phyloP scores from a whole-genome alignment of 1,284 basidiomycete species.

The Leccinum pachyderme region DNA sequence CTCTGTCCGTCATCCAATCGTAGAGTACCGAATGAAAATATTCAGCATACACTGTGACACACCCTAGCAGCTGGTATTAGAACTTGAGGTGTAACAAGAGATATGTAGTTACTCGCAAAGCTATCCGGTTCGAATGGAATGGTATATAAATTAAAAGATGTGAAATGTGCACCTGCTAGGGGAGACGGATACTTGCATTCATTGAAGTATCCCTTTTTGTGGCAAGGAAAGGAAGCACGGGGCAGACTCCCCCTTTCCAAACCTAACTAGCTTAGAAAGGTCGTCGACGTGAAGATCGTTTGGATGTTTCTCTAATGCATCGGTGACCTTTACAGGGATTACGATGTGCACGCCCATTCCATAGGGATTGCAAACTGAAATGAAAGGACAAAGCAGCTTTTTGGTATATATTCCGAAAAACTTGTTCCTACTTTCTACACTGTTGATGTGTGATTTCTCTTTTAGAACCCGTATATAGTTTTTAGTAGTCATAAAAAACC shows the following conservation, averaged over 20 bases:
- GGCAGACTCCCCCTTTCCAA: constrained; percentile 29
- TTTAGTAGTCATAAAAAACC: constrained; percentile 34
- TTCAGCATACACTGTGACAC: constrained; percentile 12
- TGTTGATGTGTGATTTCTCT: too few species aligned
- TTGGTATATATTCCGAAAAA: too few species aligned
- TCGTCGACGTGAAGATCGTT: constrained; percentile 28
- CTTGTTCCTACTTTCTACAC: too few species aligned
- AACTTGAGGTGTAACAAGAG: constrained; percentile 20
- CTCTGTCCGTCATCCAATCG: constrained; percentile 26
- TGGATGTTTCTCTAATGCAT: constrained; percentile 22
- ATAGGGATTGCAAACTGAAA: constrained; percentile 21
- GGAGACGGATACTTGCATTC: constrained; percentile 20
- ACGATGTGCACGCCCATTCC: constrained; percentile 30
- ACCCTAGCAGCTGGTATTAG: constrained; percentile 10
- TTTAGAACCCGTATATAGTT: neutral
- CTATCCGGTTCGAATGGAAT: constrained; percentile 18
- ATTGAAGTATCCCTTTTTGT: constrained; percentile 34
- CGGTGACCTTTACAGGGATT: constrained; percentile 23
- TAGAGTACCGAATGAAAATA: constrained; percentile 19
- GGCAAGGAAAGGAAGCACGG: constrained; percentile 33
- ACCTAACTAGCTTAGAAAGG: constrained; percentile 19
- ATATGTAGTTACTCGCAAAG: constrained; percentile 32
- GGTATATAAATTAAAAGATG: neutral
- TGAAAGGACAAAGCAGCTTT: neutral
- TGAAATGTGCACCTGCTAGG: neutral